Evolutionary conservation across 1,284 basidiomycete species (phyloP).

Genomic region (Sanghuangporus weigelae): DNA sequence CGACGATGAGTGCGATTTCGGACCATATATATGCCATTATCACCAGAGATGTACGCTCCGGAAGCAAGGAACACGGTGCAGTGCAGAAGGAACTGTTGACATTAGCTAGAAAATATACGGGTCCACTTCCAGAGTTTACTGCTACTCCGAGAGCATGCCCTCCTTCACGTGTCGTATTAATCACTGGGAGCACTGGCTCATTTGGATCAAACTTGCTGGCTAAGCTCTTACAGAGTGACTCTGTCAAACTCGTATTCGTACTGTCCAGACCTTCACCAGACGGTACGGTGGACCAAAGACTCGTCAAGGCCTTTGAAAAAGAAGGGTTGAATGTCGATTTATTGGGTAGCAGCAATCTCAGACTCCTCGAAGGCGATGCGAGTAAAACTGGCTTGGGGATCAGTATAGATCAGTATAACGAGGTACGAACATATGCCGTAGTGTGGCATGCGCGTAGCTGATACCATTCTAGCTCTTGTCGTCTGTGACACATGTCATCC

Average conservation of each 20-base stretch:
- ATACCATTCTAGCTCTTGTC: conserved; percentile 14
- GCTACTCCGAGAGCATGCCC: neutral
- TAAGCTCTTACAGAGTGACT: conserved; percentile 21
- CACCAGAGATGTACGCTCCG: neutral
- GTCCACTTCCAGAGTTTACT: conserved; percentile 15
- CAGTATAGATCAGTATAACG: neutral
- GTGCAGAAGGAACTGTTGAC: conserved; percentile 14
- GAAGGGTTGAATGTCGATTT: conserved; percentile 19
- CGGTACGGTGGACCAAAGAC: conserved; percentile 22
- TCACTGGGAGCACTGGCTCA: conserved; percentile 34
- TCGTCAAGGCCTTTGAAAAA: conserved; percentile 24
- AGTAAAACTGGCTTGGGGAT: conserved; percentile 8
- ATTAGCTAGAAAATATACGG: conserved; percentile 21
- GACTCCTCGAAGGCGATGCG: conserved; percentile 25
- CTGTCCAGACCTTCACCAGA: conserved; percentile 27
- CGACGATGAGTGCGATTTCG: conserved; percentile 28
- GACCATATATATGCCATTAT: conserved; percentile 21
- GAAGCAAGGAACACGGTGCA: neutral
- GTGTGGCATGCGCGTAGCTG: neutral
- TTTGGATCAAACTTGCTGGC: conserved; percentile 30
- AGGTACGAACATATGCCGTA: neutral
- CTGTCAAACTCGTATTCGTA: conserved; percentile 28
- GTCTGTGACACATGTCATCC: conserved; percentile 29
- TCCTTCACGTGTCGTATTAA: conserved; percentile 22
- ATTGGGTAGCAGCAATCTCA: conserved; percentile 19